These are phyloP conservation scores for Raphanus hybrid DNA, from an alignment of 441 rosid species.

Conservation along the genomic window DNA sequence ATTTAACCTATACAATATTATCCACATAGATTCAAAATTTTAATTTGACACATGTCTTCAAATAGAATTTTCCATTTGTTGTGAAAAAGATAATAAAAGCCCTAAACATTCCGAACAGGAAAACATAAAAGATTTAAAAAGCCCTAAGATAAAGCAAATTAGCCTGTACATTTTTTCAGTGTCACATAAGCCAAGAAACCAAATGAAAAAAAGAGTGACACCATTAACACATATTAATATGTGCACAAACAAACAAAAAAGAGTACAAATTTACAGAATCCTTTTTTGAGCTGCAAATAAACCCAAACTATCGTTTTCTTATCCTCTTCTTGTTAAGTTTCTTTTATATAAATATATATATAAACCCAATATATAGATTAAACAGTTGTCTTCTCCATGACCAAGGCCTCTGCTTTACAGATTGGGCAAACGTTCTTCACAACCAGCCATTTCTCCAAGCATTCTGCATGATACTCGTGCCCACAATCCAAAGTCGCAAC, in stretches of 20 bases:
- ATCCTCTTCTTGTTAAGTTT: slow-evolving; percentile 30
- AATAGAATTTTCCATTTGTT: not conserved
- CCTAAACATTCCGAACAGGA: not conserved
- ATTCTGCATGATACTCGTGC: slow-evolving; percentile 84
- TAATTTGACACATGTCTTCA: not conserved
- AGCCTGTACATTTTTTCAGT: slow-evolving; percentile 40
- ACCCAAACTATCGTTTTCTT: slow-evolving; percentile 35
- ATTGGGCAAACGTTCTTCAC: slow-evolving; percentile 92
- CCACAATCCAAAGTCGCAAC: slow-evolving; percentile 76
- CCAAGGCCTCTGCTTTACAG: slow-evolving; percentile 87
- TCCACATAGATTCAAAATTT: not conserved
- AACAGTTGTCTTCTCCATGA: slow-evolving; percentile 33
- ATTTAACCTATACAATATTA: not conserved
- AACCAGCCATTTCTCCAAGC: slow-evolving; percentile 89
- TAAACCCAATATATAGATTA: slow-evolving; percentile 31
- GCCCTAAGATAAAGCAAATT: slow-evolving; percentile 3
- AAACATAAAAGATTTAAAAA: not conserved
- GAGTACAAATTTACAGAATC: slow-evolving; percentile 23
- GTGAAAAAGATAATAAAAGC: not conserved
- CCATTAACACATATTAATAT: slow-evolving; percentile 26
- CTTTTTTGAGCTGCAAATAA: not conserved
- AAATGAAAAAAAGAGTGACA: slow-evolving; percentile 33
- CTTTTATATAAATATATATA: slow-evolving; percentile 34
- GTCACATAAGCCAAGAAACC: slow-evolving; percentile 28
- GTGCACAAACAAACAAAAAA: slow-evolving; percentile 35